Conservation (phyloP, 2,329 filamentous ascomycete genomes). For the Hypomyces rosellus region DNA sequence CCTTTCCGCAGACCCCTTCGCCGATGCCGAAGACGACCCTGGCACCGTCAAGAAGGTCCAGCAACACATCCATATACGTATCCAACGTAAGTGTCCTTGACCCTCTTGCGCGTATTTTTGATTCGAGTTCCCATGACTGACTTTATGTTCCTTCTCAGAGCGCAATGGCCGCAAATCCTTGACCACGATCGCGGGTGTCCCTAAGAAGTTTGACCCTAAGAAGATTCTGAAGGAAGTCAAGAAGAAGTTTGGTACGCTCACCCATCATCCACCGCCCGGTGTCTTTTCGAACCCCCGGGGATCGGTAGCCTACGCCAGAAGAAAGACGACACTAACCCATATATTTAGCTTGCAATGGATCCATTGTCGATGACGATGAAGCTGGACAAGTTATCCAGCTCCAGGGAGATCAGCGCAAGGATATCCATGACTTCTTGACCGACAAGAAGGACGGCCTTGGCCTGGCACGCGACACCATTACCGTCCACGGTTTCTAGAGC, state of each 20-base stretch:
- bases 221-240: conserved; percentile 99
- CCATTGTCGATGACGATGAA: conserved; percentile 89
- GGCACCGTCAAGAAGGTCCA: conserved; percentile 92
- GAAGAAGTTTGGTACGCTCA: conserved; percentile 87
- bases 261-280: not conserved
- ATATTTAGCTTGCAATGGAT: conserved; percentile 87
- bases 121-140: conserved; percentile 33
- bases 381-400: conserved; percentile 99
- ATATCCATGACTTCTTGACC: conserved; percentile 94
- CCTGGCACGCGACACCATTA: conserved; percentile 94
- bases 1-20: conserved; percentile 81
- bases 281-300: no score
- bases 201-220: conserved; percentile 98
- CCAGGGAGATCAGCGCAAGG: conserved; percentile 98
- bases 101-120: conserved; percentile 3
- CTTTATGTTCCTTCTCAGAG: conserved; percentile 50
- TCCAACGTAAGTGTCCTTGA: conserved; percentile 71
- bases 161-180: conserved; percentile 99
- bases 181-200: conserved; percentile 98
- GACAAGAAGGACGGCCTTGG: conserved; percentile 93
- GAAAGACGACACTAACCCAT: not conserved
- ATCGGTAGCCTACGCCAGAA: no score
- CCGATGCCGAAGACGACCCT: conserved; percentile 99
- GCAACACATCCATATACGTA: conserved; percentile 99
- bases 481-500: conserved; percentile 59